These are phyloP conservation scores for Lycium ferocissimum DNA, from an alignment of 257 asterid species.

Conservation along the genomic window DNA sequence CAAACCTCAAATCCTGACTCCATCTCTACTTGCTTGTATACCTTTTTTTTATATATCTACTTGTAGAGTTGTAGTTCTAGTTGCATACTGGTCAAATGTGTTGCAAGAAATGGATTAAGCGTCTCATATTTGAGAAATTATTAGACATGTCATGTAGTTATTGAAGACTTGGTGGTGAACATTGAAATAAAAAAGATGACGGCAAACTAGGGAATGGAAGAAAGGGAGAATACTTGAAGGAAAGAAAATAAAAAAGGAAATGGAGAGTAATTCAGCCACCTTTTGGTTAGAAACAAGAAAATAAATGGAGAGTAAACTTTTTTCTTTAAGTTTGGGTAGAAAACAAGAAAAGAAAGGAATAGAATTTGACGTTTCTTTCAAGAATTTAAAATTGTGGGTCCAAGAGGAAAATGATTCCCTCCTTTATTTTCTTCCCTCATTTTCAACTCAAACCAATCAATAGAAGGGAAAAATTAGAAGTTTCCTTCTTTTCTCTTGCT, in stretches of 20 bases:
- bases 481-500: constrained; percentile 8
- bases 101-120: neutral
- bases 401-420: constrained; percentile 22
- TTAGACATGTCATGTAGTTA: neutral
- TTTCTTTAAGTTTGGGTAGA: neutral
- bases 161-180: neutral
- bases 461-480: neutral
- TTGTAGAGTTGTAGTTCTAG: neutral
- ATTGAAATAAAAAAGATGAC: neutral
- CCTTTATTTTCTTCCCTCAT: constrained; percentile 22
- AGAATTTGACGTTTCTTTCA: neutral
- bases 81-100: neutral
- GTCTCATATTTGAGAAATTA: neutral
- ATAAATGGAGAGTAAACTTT: neutral
- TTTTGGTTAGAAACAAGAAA: neutral
- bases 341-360: constrained; percentile 2
- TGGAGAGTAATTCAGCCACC: neutral
- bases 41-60: neutral
- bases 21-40: neutral
- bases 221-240: neutral
- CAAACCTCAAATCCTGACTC: no score
- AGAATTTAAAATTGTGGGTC: neutral
- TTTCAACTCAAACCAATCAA: neutral
- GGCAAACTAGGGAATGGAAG: neutral
- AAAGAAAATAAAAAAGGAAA: neutral